Evolutionary conservation across 2,329 filamentous ascomycete species (phyloP).

Genomic region (Ilyonectria robusta): DNA sequence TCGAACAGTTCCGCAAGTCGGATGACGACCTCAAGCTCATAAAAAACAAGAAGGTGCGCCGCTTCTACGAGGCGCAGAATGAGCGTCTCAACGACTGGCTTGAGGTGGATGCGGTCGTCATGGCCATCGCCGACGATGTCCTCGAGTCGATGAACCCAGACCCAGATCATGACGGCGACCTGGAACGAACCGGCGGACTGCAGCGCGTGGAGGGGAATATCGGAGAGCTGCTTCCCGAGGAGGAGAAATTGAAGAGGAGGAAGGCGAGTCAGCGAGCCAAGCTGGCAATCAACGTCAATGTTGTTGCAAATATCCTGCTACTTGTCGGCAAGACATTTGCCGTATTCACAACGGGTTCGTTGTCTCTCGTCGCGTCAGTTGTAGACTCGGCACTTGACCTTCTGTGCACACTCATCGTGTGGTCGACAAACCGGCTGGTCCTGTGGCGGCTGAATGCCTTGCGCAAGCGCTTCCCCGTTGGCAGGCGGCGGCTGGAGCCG

Average conservation of each 20-base stretch:
- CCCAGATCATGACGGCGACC: conserved; percentile 52
- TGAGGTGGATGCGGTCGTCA: conserved; percentile 53
- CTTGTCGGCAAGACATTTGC: conserved; percentile 82
- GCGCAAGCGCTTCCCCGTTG: conserved; percentile 80
- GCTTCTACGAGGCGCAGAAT: conserved; percentile 51
- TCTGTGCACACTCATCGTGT: conserved; percentile 84
- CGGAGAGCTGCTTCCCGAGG: conserved; percentile 50
- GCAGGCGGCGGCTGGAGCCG: conserved; percentile 78
- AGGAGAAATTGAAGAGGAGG: conserved; percentile 48
- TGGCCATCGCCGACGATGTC: conserved; percentile 52
- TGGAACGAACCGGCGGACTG: conserved; percentile 49
- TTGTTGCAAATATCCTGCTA: conserved; percentile 80
- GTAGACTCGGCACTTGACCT: conserved; percentile 86
- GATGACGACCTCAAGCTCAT: conserved; percentile 48
- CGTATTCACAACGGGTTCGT: conserved; percentile 82
- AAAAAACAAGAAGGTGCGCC: conserved; percentile 47
- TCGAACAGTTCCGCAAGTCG: conserved; percentile 50
- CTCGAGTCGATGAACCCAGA: conserved; percentile 54
- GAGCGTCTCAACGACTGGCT: conserved; percentile 53
- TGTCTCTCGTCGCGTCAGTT: conserved; percentile 82
- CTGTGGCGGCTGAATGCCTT: conserved; percentile 62
- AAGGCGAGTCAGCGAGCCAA: conserved; percentile 44
- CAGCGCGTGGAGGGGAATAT: conserved; percentile 50
- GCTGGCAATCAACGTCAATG: conserved; percentile 86
- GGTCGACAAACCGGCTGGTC: conserved; percentile 80